Evolutionary conservation across 2,329 filamentous ascomycete genomes (phyloP).

Genomic region (Verticillium klebahnii): DNA sequence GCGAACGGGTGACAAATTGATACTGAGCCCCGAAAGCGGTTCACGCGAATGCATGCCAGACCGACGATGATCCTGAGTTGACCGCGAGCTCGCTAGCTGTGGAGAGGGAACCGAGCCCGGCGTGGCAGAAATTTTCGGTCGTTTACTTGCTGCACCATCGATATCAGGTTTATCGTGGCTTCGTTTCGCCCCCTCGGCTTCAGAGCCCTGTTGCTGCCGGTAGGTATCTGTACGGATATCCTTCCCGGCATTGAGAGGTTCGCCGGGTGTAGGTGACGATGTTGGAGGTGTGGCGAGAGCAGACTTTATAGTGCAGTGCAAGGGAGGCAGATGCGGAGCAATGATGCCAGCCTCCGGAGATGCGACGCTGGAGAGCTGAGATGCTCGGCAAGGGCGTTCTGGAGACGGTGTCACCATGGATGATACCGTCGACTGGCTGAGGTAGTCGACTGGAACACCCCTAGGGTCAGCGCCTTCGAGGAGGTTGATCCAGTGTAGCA

Average conservation of each 20-base stretch:
- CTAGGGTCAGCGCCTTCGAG: constrained; percentile 52
- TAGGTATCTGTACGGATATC: not conserved
- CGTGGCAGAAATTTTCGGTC: not conserved
- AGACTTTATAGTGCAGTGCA: not conserved
- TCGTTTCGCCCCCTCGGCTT: not conserved
- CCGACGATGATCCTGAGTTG: not conserved
- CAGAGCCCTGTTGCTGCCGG: not conserved
- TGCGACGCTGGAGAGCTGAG: too few species aligned
- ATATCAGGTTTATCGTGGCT: not conserved
- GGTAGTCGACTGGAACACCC: constrained; percentile 34
- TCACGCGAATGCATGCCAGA: not conserved
- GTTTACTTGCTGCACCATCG: not conserved
- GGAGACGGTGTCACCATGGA: constrained; percentile 9
- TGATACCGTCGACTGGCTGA: constrained; percentile 40
- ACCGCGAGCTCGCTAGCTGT: not conserved
- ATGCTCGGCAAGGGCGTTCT: not conserved
- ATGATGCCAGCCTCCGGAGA: not conserved
- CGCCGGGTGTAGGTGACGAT: not conserved
- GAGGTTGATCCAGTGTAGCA: constrained; percentile 54
- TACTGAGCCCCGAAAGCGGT: not conserved
- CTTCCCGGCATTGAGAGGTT: not conserved
- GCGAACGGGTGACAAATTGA: not conserved
- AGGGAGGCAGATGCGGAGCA: not conserved
- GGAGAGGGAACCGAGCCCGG: not conserved
- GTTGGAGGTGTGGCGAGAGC: constrained; percentile 10